Evolutionary conservation across 192 early-diverging fungal species (phyloP), one percentile per base, ranked within the genome.

Genomic region (Gamsiella multidivaricata): DNA sequence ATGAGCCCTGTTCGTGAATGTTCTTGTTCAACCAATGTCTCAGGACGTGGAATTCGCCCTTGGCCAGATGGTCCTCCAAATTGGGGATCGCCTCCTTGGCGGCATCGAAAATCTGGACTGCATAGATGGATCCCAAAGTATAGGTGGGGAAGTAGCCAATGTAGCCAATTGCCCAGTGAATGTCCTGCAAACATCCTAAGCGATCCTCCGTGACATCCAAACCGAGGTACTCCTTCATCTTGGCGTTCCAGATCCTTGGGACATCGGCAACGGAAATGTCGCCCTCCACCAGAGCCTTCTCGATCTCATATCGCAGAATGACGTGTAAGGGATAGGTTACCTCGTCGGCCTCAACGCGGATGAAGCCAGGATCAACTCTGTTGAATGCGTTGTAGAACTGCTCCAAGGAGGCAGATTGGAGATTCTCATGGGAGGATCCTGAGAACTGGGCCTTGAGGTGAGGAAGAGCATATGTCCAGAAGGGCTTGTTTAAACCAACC

Each of bases 131-230:
- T n/a, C 79, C 81, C 26, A 82, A 36, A 22, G 70, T 81, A 39
- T 82, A 82, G 2, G 81, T 82, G 18, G 81, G 81, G 64, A 82
- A 81, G 23, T 82, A 82, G 1, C 81, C 81, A 23, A 81, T 54
- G 2, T 63, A 25, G 2, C 79, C 81, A 11, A 66, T 5, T 26
- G 57, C 53, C 81, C 81, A 82, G 37, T 82, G 81, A 14, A 54
- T 73, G 43, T 82, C 81, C 60, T 82, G 81, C 64, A 82, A 49
- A 37, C 61, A 67, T 22, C 81, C 81, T 3, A 52, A 14, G 7
- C 54, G 49, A 34, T 82, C 81, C 53, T 65, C 66, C 18, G 45
- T 64, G 8, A 74, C 63, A 17, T 66, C 70, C 41, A 81, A 29
- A 42, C 80, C 81, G 18, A 82, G 43, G 31, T 82, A 82, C 42